These are phyloP conservation scores for Tetradesmus obliquus DNA, from an alignment of 139 green algal genomes.

Conservation along the genomic window DNA sequence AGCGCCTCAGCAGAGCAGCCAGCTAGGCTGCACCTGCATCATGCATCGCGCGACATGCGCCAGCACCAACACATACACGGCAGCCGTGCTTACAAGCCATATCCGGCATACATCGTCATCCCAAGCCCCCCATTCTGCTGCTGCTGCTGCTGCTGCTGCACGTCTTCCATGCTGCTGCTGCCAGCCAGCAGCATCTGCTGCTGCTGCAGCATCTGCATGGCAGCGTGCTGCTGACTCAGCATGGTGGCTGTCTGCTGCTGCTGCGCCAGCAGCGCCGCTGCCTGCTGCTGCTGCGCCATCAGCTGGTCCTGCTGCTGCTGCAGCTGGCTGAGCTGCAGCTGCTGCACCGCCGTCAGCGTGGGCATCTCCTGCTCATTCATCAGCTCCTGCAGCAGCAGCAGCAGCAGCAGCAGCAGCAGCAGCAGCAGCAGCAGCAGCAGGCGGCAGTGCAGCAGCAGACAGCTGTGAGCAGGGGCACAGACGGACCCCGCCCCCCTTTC, in stretches of 20 bases:
- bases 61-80: no score
- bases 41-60: no score
- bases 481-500: no score
- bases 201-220: constrained; percentile 25
- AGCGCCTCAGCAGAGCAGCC: no score
- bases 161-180: no score
- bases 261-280: not conserved
- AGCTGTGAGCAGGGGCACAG: not conserved
- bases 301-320: constrained; percentile 19
- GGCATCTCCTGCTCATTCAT: constrained; percentile 22
- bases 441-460: not conserved
- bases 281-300: constrained; percentile 17
- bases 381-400: constrained; percentile 20
- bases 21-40: no score
- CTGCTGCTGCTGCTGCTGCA: not conserved
- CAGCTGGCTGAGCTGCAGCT: constrained; percentile 31
- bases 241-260: not conserved
- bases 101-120: not conserved
- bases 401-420: not conserved
- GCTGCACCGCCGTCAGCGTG: constrained; percentile 16
- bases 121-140: not conserved
- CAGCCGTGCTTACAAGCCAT: not conserved
- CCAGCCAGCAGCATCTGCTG: not conserved
- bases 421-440: not conserved
- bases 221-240: not conserved